Evolutionary conservation across 2,329 filamentous ascomycete species (phyloP).

Genomic region (Trichoderma semiorbis): DNA sequence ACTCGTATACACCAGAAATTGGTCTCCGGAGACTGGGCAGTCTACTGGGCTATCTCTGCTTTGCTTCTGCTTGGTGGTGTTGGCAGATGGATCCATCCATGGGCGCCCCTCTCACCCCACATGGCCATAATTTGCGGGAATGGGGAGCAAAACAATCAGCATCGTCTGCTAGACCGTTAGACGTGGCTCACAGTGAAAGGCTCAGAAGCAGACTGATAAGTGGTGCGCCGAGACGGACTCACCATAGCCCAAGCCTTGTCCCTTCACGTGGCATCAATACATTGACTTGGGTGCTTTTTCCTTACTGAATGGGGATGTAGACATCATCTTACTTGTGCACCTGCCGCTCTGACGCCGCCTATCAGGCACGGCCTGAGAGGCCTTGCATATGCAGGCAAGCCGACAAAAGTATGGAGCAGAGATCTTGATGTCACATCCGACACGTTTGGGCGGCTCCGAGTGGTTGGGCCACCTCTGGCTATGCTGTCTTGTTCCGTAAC

Average conservation of each 20-base stretch:
- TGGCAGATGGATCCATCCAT: not conserved
- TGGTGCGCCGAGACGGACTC: not conserved
- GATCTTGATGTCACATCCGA: slow-evolving; percentile 17
- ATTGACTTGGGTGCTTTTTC: not conserved
- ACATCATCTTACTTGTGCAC: not conserved
- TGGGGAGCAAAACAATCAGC: not conserved
- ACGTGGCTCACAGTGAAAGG: slow-evolving; percentile 6
- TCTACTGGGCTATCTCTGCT: not conserved
- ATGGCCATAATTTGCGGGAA: not conserved
- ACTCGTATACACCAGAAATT: not conserved
- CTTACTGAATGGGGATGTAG: not conserved
- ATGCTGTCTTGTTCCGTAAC: not conserved
- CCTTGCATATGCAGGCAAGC: slow-evolving; percentile 4
- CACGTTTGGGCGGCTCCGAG: not conserved
- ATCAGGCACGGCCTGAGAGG: not conserved
- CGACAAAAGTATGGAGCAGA: not conserved
- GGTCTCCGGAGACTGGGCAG: not conserved
- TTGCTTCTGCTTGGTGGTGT: not conserved
- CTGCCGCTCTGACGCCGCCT: not conserved
- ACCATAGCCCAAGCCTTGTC: not conserved
- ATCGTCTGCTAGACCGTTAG: not conserved
- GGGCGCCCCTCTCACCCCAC: not conserved
- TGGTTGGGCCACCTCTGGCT: not conserved
- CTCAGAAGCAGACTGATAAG: not conserved
- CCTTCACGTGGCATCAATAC: slow-evolving; percentile 4